A percentile compares a stretch with the other conserved stretches of the same genome.
These are phyloP conservation scores for Prunus campanulata DNA, from an alignment of 306 rosid genomes.

Conservation along the genomic window DNA sequence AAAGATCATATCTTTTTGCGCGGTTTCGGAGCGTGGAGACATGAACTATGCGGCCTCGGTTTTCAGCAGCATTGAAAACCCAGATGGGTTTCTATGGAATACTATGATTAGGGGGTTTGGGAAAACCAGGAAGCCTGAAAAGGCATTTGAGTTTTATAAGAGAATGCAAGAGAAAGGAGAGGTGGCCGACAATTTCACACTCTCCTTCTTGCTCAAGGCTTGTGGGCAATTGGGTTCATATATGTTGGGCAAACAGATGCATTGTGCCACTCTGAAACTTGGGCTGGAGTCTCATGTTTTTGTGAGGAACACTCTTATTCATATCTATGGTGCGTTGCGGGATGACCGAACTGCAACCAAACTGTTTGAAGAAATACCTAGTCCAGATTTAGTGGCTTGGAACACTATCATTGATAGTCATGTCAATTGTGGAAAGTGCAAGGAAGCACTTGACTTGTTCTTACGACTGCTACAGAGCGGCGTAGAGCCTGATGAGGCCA, in stretches of 20 bases:
- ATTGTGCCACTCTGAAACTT: constrained; percentile 39
- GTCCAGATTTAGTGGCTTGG: constrained; percentile 68
- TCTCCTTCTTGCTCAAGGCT: constrained; percentile 61
- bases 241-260: constrained; percentile 54
- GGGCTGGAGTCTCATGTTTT: constrained; percentile 50
- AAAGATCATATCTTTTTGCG: constrained; percentile 51
- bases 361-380: constrained; percentile 62
- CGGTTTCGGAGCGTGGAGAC: constrained; percentile 36
- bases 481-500: constrained; percentile 52
- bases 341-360: constrained; percentile 42
- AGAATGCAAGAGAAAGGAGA: constrained; percentile 40
- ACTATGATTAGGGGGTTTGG: constrained; percentile 78
- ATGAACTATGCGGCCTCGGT: constrained; percentile 53
- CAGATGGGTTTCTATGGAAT: constrained; percentile 67
- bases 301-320: constrained; percentile 70
- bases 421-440: constrained; percentile 38
- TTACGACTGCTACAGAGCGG: constrained; percentile 44
- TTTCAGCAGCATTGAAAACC: constrained; percentile 42
- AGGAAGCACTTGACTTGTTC: constrained; percentile 52
- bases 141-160: constrained; percentile 45
- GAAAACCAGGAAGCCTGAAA: constrained; percentile 30
- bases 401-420: constrained; percentile 53
- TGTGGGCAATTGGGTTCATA: constrained; percentile 36
- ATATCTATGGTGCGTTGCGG: constrained; percentile 55
- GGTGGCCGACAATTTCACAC: constrained; percentile 56